A percentile compares a stretch with the other conserved stretches of the same genome.
These are phyloP conservation scores for Magnolia changhungtana DNA, from an alignment of 164 flowering plant genomes.

Conservation along the genomic window DNA sequence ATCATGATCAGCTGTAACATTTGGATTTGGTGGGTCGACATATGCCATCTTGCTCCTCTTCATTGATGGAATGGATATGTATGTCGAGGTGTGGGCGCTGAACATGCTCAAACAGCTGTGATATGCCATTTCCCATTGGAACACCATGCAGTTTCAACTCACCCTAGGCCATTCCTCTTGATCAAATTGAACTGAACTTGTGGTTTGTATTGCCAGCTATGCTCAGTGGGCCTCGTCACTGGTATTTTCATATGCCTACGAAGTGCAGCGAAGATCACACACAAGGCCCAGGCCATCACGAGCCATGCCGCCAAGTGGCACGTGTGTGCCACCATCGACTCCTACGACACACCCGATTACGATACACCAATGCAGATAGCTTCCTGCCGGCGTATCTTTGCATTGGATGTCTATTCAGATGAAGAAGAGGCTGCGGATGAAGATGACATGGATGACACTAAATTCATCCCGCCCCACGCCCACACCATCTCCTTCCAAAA, in stretches of 20 bases:
- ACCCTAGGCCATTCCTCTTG: not conserved
- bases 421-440: slow-evolving; percentile 46
- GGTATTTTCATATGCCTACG: slow-evolving; percentile 61
- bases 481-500: slow-evolving; percentile 67
- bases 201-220: slow-evolving; percentile 44
- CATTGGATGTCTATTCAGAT: slow-evolving; percentile 26
- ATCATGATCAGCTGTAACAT: not conserved
- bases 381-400: not conserved
- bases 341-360: slow-evolving; percentile 32
- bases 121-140: too few species aligned
- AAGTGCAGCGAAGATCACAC: slow-evolving; percentile 91
- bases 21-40: not conserved
- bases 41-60: not conserved
- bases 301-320: slow-evolving; percentile 90
- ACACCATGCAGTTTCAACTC: not conserved
- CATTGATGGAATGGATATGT: not conserved
- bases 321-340: slow-evolving; percentile 72
- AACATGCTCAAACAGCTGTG: not conserved
- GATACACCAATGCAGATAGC: not conserved
- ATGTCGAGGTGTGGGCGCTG: too few species aligned
- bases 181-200: not conserved
- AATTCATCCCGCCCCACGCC: slow-evolving; percentile 43
- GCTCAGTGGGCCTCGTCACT: slow-evolving; percentile 66
- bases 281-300: slow-evolving; percentile 76
- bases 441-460: slow-evolving; percentile 58